Conservation (phyloP, 139 green algal genomes). For the Chlamydomonas sp. region DNA sequence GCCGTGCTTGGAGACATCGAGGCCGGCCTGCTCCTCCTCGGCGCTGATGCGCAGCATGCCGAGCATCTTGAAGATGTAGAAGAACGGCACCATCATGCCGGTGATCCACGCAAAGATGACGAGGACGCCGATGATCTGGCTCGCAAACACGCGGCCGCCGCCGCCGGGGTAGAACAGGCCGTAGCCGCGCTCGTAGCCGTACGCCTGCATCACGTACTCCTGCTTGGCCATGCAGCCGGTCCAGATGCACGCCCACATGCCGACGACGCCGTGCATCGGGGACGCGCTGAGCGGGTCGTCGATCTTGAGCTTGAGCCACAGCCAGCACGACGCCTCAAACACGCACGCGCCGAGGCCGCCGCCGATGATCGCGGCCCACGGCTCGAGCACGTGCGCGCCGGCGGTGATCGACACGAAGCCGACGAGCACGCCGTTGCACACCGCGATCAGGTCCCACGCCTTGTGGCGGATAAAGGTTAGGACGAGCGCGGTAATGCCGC, state of each 20-base stretch:
- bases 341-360: constrained; percentile 49
- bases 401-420: constrained; percentile 70
- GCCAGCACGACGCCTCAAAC: constrained; percentile 13
- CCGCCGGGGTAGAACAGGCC: constrained; percentile 48
- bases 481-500: constrained; percentile 23
- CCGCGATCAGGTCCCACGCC: constrained; percentile 64
- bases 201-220: constrained; percentile 44
- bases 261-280: constrained; percentile 67
- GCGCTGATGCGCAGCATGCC: constrained; percentile 47
- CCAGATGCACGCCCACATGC: constrained; percentile 46
- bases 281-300: constrained; percentile 58
- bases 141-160: constrained; percentile 34
- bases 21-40: constrained; percentile 57
- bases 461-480: constrained; percentile 3
- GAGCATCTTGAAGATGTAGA: constrained; percentile 57
- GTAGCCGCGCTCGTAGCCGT: constrained; percentile 20
- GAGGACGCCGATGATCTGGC: constrained; percentile 45
- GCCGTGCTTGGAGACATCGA: constrained; percentile 65
- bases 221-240: constrained; percentile 34
- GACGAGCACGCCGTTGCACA: constrained; percentile 62
- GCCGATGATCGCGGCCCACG: constrained; percentile 77
- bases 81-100: constrained; percentile 40
- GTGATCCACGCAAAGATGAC: constrained; percentile 47
- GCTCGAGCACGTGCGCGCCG: constrained; percentile 51
- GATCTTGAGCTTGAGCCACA: constrained; percentile 29